Evolutionary conservation across 345 rosid species (phyloP), one percentile per base, ranked within the genome.

Genomic region (Brassica carinata): DNA sequence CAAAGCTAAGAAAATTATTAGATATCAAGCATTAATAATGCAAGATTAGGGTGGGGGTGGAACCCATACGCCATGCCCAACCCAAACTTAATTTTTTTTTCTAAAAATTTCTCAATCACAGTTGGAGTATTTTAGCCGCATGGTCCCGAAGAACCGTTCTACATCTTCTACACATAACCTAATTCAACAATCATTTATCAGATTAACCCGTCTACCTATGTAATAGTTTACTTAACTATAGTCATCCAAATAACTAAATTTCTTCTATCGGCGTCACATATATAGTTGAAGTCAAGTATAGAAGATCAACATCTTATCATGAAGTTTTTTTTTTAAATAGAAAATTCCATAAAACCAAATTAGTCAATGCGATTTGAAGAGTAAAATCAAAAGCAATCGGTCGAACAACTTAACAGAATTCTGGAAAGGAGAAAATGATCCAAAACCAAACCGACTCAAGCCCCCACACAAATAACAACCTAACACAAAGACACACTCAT

Each of bases 401-500:
- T 77, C 65, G 7, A 51, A 13, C 65, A 53, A 59, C 55, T n/a
- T 9, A 72, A 55, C 15, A 78, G 5, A 65, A 65, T 2, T 71
- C 69, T 40, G 45, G 65, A 43, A 14, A 27, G 9, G 8, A 36
- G 5, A 3, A 13, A 61, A 51, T 45, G 73, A 62, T 34, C 48
- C 9, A 69, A 69, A 18, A 51, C 45, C 75, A 80, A 63, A 74
- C 77, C 71, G 8, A 45, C 71, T 31, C 45, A 74, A 73, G 0
- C 23, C 79, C 71, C 72, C 76, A 80, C 79, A 75, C 66, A 27
- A 48, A 48, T 74, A 63, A 75, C 17, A 30, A 69, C 72, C 66
- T 48, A 74, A 45, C 55, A 63, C 43, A 68, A 18, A 33, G 2
- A 43, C 53, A 69, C 76, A 79, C 71, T 45, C 71, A 45, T 68